phyloP scores from a whole-genome alignment of 345 rosid species.

The Salix brachista region DNA sequence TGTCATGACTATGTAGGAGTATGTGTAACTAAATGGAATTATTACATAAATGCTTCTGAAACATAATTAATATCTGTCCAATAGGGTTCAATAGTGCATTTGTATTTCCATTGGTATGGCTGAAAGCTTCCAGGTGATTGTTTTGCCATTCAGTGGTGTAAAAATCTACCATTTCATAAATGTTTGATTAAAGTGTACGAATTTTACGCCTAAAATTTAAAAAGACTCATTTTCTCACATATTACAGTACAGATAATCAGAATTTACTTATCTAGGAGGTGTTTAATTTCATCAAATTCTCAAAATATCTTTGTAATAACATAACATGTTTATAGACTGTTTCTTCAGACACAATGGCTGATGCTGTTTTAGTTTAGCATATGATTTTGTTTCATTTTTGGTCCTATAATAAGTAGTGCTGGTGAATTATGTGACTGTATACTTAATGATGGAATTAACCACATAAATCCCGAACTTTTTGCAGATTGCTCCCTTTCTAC shows the following conservation, averaged over 20 bases:
- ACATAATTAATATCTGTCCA: no score
- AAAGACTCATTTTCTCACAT: neutral
- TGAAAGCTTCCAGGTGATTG: neutral
- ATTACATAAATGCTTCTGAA: no score
- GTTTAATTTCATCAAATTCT: neutral
- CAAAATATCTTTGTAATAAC: neutral
- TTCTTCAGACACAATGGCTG: neutral
- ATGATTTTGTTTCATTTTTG: neutral
- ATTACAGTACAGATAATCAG: neutral
- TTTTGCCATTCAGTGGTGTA: neutral
- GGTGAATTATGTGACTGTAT: neutral
- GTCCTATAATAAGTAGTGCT: neutral
- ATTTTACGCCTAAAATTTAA: neutral
- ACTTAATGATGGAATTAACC: neutral
- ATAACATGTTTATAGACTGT: neutral
- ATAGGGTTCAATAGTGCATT: neutral
- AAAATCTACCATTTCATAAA: neutral
- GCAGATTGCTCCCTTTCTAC: conserved; percentile 66
- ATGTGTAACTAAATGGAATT: neutral
- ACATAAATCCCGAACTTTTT: conserved; percentile 10
- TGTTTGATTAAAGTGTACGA: neutral
- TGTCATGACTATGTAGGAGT: neutral
- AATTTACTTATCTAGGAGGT: neutral
- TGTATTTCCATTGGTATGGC: neutral
- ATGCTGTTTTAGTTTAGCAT: neutral